These are phyloP conservation scores for Mycena haematopus DNA, from an alignment of 768 basidiomycete genomes.

Conservation along the genomic window DNA sequence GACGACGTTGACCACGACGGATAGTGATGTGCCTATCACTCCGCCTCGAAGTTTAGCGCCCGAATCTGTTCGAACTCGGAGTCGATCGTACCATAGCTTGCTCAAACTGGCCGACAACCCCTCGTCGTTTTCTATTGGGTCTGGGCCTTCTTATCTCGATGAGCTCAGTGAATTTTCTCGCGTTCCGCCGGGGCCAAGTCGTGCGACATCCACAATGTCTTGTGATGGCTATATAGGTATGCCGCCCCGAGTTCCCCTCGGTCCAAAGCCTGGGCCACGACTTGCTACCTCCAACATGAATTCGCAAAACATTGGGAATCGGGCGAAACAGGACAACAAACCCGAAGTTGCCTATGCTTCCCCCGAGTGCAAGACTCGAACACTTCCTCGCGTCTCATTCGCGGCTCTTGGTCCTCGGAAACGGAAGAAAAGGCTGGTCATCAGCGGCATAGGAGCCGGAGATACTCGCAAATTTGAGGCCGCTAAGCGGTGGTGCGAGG, in stretches of 20 bases:
- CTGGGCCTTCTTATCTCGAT: slow-evolving; percentile 31
- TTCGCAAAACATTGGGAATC: slow-evolving; percentile 8
- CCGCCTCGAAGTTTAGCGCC: slow-evolving; percentile 48
- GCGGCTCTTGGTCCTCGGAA: slow-evolving; percentile 50
- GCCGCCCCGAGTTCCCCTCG: slow-evolving; percentile 39
- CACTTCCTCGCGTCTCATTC: slow-evolving; percentile 44
- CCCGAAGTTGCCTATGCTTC: slow-evolving; percentile 47
- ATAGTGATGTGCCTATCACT: slow-evolving; percentile 48
- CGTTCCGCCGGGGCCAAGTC: slow-evolving; percentile 18
- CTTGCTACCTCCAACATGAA: slow-evolving; percentile 31
- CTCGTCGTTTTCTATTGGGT: slow-evolving; percentile 37
- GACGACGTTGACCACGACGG: slow-evolving; percentile 53
- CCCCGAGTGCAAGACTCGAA: slow-evolving; percentile 26
- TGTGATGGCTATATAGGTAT: slow-evolving; percentile 24
- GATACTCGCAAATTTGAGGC: slow-evolving; percentile 72
- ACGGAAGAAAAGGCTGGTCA: slow-evolving; percentile 69
- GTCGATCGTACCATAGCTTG: slow-evolving; percentile 40
- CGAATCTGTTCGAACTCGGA: slow-evolving; percentile 47
- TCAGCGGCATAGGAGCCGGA: slow-evolving; percentile 68
- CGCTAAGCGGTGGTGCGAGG: slow-evolving; percentile 79
- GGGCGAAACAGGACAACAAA: slow-evolving; percentile 21
- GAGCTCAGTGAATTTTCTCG: slow-evolving; percentile 31
- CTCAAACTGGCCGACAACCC: slow-evolving; percentile 39
- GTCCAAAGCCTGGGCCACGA: slow-evolving; percentile 37
- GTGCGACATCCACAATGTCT: slow-evolving; percentile 25